Evolutionary conservation across 352 stramenopile species (phyloP).

Genomic region (Phytophthora boehmeriae): DNA sequence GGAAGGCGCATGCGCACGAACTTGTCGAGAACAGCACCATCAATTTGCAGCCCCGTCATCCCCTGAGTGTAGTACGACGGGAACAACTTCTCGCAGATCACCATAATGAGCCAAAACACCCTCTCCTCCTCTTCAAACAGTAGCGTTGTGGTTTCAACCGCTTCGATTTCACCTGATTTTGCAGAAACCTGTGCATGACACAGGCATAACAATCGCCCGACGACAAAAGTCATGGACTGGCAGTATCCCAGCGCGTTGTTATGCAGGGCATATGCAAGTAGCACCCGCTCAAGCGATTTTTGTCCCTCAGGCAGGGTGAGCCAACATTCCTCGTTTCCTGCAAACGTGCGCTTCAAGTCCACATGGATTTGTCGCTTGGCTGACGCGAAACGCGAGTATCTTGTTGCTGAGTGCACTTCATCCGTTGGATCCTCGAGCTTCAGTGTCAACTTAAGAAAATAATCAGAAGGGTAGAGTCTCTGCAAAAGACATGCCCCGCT

Average conservation of each 20-base stretch:
- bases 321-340: constrained; percentile 61
- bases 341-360: constrained; percentile 76
- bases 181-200: constrained; percentile 25
- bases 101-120: constrained; percentile 64
- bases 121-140: constrained; percentile 43
- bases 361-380: constrained; percentile 62
- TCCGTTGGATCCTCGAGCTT: constrained; percentile 29
- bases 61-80: constrained; percentile 65
- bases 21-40: constrained; percentile 59
- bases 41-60: constrained; percentile 65
- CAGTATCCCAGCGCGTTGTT: constrained; percentile 87
- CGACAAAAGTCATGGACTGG: constrained; percentile 92
- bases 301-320: constrained; percentile 56
- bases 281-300: constrained; percentile 59
- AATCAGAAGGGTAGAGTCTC: constrained; percentile 22
- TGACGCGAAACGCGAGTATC: constrained; percentile 34
- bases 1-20: constrained; percentile 53
- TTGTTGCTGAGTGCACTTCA: constrained; percentile 16
- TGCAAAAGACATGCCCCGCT: constrained; percentile 41
- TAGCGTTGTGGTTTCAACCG: not conserved
- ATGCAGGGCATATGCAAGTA: constrained; percentile 81
- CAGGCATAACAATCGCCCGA: constrained; percentile 72
- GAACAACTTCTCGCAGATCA: constrained; percentile 67
- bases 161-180: not conserved
- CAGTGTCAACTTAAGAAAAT: constrained; percentile 41